These are phyloP conservation scores for Russula sp. DNA, from an alignment of 768 basidiomycete genomes.

Conservation along the genomic window DNA sequence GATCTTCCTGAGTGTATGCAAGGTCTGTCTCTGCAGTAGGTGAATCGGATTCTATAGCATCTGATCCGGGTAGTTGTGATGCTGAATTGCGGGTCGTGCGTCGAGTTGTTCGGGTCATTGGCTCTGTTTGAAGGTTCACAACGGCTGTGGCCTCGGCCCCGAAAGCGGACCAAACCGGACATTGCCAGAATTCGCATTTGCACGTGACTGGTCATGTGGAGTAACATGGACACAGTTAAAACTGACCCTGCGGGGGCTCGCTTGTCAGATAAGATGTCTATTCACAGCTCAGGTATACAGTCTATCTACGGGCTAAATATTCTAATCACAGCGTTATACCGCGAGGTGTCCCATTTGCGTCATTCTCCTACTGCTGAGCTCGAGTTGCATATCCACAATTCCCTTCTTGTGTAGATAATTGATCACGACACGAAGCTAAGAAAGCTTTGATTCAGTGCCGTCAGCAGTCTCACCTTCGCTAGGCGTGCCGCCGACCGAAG, in stretches of 20 bases:
- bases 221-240: no score
- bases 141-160: background rate
- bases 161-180: background rate
- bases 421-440: slow-evolving; percentile 74
- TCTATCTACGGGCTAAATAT: no score
- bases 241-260: no score
- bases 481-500: slow-evolving; percentile 41
- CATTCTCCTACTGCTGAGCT: no score
- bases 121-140: slow-evolving; percentile 8
- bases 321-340: no score
- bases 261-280: no score
- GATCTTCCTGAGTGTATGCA: slow-evolving; percentile 18
- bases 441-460: slow-evolving; percentile 59
- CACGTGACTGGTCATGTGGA: background rate
- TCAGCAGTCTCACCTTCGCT: slow-evolving; percentile 48
- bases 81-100: slow-evolving; percentile 17
- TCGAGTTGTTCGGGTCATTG: slow-evolving; percentile 24
- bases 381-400: slow-evolving; percentile 47
- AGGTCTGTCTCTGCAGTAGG: slow-evolving; percentile 2
- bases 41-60: background rate
- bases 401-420: slow-evolving; percentile 86
- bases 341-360: no score
- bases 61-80: slow-evolving; percentile 8
- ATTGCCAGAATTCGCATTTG: background rate
- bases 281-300: no score